These are phyloP conservation scores for Phoenix dactylifera DNA, from an alignment of 176 grass and related monocot genomes.

Conservation along the genomic window DNA sequence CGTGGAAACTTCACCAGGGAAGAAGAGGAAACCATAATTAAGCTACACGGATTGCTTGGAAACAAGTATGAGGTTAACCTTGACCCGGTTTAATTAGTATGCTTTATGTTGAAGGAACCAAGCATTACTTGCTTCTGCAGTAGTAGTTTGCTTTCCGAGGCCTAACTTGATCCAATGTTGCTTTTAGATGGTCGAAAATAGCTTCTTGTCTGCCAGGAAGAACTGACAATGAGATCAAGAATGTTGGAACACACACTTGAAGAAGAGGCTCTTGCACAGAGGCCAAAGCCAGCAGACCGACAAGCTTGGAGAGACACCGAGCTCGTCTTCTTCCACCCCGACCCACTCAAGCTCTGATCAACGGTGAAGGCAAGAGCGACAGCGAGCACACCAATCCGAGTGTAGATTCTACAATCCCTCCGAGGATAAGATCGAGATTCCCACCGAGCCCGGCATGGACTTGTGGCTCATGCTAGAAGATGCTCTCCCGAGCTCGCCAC, in stretches of 20 bases:
- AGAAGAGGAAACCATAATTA: slow-evolving; percentile 75
- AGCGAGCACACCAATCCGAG: slow-evolving; percentile 40
- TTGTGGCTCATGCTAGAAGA: slow-evolving; percentile 25
- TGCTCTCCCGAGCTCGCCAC: neutral
- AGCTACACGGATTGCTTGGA: slow-evolving; percentile 56
- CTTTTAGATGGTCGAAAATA: slow-evolving; percentile 72
- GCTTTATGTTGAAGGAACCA: neutral
- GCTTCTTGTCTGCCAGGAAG: slow-evolving; percentile 66
- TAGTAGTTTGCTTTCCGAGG: too few species aligned
- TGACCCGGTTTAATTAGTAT: neutral
- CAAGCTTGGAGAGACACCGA: neutral
- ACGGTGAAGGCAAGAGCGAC: slow-evolving; percentile 29
- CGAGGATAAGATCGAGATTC: neutral
- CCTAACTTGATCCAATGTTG: neutral
- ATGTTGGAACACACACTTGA: slow-evolving; percentile 95
- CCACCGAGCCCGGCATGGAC: neutral
- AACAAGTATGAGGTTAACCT: slow-evolving; percentile 51
- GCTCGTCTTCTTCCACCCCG: slow-evolving; percentile 22
- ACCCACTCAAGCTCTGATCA: slow-evolving; percentile 12
- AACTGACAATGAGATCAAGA: slow-evolving; percentile 99
- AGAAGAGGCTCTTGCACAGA: slow-evolving; percentile 44
- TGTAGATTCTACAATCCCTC: slow-evolving; percentile 4
- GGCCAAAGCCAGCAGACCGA: slow-evolving; percentile 5
- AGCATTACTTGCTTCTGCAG: neutral
- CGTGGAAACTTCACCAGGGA: slow-evolving; percentile 73